These are phyloP conservation scores for Russula lepida DNA, from an alignment of 768 basidiomycete genomes.

Conservation along the genomic window DNA sequence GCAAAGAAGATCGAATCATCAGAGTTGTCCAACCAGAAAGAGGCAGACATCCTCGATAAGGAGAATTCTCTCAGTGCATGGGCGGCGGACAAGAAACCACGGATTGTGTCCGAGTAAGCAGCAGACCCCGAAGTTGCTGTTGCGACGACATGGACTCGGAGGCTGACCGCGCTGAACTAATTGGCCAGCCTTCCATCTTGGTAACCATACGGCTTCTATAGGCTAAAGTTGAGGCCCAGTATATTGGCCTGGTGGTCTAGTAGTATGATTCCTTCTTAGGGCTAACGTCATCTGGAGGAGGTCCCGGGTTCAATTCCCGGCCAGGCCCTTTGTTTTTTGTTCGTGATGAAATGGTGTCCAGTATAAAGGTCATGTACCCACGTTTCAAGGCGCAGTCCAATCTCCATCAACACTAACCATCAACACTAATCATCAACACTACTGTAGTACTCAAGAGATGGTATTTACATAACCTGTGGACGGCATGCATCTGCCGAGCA, in stretches of 20 bases:
- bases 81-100: not conserved
- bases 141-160: not conserved
- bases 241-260: constrained; percentile 20
- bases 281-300: constrained; percentile 45
- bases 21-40: constrained; percentile 20
- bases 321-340: constrained; percentile 41
- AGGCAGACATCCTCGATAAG: constrained; percentile 16
- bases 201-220: not conserved
- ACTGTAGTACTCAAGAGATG: no score
- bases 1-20: constrained; percentile 19
- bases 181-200: not conserved
- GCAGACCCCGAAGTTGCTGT: not conserved
- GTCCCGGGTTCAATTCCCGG: constrained; percentile 87
- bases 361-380: no score
- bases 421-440: no score
- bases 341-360: no score
- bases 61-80: constrained; percentile 6
- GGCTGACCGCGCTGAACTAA: no score
- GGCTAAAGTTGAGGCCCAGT: not conserved
- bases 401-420: no score
- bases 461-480: not conserved
- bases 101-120: not conserved
- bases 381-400: not conserved
- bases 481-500: not conserved
- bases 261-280: constrained; percentile 22